These are phyloP conservation scores for Blepharisma japonicum DNA, from an alignment of 73 alveolate genomes.

Conservation along the genomic window DNA sequence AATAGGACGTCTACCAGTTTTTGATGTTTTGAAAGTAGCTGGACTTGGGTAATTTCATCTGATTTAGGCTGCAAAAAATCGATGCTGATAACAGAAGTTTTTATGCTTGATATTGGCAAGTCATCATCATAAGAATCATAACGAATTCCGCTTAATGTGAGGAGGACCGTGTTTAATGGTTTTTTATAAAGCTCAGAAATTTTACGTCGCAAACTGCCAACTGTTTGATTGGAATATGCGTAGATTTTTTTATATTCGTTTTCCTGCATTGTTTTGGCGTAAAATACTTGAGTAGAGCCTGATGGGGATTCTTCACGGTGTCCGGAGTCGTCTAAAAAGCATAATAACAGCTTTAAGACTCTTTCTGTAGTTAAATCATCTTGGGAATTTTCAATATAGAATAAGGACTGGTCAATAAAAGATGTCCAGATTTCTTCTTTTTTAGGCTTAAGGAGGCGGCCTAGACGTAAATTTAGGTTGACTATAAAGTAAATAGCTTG, in stretches of 20 bases:
- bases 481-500: neutral
- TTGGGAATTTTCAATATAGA: neutral
- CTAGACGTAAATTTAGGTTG: neutral
- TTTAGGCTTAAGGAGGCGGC: neutral
- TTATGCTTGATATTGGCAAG: neutral
- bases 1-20: neutral
- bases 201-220: neutral
- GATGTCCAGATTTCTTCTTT: constrained; percentile 13
- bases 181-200: constrained; percentile 22
- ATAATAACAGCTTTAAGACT: neutral
- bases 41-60: neutral
- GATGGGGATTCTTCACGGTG: neutral
- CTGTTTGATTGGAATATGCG: neutral
- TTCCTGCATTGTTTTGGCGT: neutral
- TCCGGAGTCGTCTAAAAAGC: neutral
- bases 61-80: neutral
- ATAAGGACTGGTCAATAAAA: neutral
- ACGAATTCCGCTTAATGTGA: neutral
- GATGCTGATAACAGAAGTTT: neutral
- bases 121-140: neutral
- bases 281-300: neutral
- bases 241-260: neutral
- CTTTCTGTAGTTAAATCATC: neutral
- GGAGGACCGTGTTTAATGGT: neutral
- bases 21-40: neutral